Percentiles rank a stretch among this genome's conserved stretches.
Evolutionary conservation across 2,329 filamentous ascomycete genomes (phyloP).

Genomic region (Sarocladiaceae sp.): DNA sequence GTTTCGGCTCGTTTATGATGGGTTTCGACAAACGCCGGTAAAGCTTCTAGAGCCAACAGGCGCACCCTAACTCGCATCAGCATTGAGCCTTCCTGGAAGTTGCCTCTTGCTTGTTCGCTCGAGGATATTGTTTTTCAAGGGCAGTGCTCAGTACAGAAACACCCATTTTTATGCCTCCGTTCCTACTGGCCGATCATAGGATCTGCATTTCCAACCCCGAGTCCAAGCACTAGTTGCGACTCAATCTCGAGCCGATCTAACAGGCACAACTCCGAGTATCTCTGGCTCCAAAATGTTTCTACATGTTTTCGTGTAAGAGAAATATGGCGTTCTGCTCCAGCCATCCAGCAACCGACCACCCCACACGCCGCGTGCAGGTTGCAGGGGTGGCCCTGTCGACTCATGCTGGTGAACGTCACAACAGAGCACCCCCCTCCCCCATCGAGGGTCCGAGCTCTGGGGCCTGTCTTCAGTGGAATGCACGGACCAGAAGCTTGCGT

Average conservation of each 20-base stretch:
- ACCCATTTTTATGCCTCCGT: neutral
- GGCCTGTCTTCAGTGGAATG: neutral
- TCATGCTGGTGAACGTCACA: slow-evolving; percentile 9
- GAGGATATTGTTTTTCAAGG: too few species aligned
- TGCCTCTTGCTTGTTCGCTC: too few species aligned
- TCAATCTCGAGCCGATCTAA: neutral
- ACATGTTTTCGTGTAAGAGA: slow-evolving; percentile 30
- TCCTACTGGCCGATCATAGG: neutral
- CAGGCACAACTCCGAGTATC: neutral
- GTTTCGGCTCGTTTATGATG: too few species aligned
- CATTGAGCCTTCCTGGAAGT: too few species aligned
- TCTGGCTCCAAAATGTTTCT: slow-evolving; percentile 1
- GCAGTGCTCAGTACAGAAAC: neutral
- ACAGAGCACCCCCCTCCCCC: slow-evolving; percentile 10
- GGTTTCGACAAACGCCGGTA: too few species aligned
- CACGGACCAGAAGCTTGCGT: slow-evolving; percentile 8
- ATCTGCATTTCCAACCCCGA: neutral
- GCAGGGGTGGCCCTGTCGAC: slow-evolving; percentile 3
- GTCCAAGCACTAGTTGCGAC: neutral
- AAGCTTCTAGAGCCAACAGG: too few species aligned
- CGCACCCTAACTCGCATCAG: neutral
- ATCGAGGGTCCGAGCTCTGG: slow-evolving; percentile 3
- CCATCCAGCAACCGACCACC: slow-evolving; percentile 13
- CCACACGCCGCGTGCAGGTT: slow-evolving; percentile 18
- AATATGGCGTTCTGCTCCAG: slow-evolving; percentile 18